Evolutionary conservation across 2,329 filamentous ascomycete genomes (phyloP), one percentile per base, ranked within the genome.

Genomic region (Pseudogymnoascus verrucosus): DNA sequence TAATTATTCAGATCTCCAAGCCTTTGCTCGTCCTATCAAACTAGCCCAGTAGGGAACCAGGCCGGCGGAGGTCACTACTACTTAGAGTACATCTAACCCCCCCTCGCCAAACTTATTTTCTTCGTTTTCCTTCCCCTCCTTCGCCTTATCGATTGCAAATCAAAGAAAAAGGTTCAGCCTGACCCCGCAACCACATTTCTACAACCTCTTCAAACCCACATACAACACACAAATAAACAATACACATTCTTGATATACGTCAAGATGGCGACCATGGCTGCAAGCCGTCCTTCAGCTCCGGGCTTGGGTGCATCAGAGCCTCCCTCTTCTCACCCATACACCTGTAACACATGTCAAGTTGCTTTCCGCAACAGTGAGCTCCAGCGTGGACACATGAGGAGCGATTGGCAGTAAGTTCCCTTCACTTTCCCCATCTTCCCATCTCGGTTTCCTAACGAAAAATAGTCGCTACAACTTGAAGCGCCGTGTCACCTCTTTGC

Each of bases 291-390:
- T 59, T 68, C 69, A 62, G 71, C 69, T 62, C 61, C 66, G 34
- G 61, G 64, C n/a, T 42, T 64, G 23, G 63, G 65, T 16, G 60
- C 65, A 26, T 28, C 68, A 65, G 72, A 73, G 62, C 68, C 78
- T 19, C 74, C 74, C 19, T 74, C 83, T 34, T 82, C 88, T 26
- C 91, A 97, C 74, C 93, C 95, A 1, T 99, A 93, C 78, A 98
- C 93, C 63, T 99, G 95, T 86, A 99, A 98, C 77, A 95, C 93
- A 64, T 99, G 95, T 74, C 91, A 96, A 75, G 93, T 99, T 70
- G 95, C 93, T 62, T 99, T 98, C 78, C 89, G 93, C 69, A 92
- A 91, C 74, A 92, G 90, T 75, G 93, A 98, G 74, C 83, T 96
- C 64, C 95, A 99, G 78, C 88, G 95, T 75, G 88, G 86, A 39